These are phyloP conservation scores for Lepiota venenata DNA, from an alignment of 768 basidiomycete genomes.

Conservation along the genomic window DNA sequence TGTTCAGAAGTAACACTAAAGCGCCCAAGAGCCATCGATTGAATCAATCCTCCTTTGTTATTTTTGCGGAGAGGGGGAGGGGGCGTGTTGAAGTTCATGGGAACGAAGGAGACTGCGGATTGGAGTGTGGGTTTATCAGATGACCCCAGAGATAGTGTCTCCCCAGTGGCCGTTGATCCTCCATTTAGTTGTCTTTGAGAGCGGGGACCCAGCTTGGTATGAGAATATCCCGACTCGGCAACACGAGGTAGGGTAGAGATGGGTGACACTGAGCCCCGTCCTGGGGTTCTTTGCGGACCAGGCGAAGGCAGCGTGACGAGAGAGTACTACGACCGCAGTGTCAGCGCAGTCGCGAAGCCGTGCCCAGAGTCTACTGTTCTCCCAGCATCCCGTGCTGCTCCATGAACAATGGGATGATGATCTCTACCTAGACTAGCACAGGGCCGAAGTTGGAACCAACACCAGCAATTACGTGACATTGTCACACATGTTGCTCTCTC, in stretches of 20 bases:
- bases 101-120: slow-evolving; percentile 9
- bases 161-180: not conserved
- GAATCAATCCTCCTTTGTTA: not conserved
- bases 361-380: too few relatives aligned
- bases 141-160: not conserved
- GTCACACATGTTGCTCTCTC: too few relatives aligned
- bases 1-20: not conserved
- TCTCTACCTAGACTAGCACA: too few relatives aligned
- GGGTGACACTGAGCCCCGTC: not conserved
- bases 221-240: not conserved
- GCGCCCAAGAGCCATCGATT: slow-evolving; percentile 10
- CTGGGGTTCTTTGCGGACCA: not conserved
- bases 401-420: too few relatives aligned
- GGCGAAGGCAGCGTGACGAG: too few relatives aligned
- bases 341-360: too few relatives aligned
- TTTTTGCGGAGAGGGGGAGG: not conserved
- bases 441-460: too few relatives aligned
- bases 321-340: too few relatives aligned
- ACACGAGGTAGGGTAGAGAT: not conserved
- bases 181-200: not conserved
- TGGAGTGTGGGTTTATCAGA: slow-evolving; percentile 2
- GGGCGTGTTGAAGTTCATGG: slow-evolving; percentile 1
- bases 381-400: too few relatives aligned
- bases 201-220: not conserved
- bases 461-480: too few relatives aligned